Evolutionary conservation across 305 asterid genomes (phyloP).

Genomic region (Fraxinus greggii): DNA sequence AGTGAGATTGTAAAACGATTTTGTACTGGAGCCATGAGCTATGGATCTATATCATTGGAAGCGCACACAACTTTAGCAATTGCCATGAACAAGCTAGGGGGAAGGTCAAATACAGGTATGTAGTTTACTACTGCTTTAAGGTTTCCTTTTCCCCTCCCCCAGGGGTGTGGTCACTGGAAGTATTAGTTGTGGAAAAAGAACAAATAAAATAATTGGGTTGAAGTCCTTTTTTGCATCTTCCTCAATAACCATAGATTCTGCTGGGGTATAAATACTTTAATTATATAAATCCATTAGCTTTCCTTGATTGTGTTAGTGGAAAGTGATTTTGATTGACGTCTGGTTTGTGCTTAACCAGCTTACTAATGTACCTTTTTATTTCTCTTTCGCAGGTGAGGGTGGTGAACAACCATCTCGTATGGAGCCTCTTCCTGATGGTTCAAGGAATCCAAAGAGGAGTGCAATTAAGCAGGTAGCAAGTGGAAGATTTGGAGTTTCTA

Average conservation of each 20-base stretch:
- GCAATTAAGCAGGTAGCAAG: conserved; percentile 99
- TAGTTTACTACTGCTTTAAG: background rate
- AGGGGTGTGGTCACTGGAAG: background rate
- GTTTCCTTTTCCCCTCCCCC: background rate
- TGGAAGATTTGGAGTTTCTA: conserved; percentile 99
- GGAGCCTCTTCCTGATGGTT: conserved; percentile 92
- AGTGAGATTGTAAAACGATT: conserved; percentile 94
- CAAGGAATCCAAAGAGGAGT: conserved; percentile 93
- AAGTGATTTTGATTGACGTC: background rate
- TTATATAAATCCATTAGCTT: background rate
- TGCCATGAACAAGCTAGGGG: conserved; percentile 96
- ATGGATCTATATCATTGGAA: conserved; percentile 96
- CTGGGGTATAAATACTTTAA: background rate
- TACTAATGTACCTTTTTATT: background rate
- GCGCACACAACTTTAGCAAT: conserved; percentile 90
- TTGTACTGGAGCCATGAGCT: conserved; percentile 98
- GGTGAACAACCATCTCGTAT: conserved; percentile 99
- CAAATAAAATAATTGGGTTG: background rate
- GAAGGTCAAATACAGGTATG: conserved; percentile 94
- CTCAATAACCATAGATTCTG: background rate
- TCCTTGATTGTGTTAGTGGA: background rate
- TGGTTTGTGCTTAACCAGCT: background rate
- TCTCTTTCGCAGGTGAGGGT: conserved; percentile 69
- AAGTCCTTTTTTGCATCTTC: background rate
- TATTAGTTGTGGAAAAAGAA: background rate